Conservation (phyloP, 2,329 filamentous ascomycete species). For the Pyrenophora tritici-repentis region DNA sequence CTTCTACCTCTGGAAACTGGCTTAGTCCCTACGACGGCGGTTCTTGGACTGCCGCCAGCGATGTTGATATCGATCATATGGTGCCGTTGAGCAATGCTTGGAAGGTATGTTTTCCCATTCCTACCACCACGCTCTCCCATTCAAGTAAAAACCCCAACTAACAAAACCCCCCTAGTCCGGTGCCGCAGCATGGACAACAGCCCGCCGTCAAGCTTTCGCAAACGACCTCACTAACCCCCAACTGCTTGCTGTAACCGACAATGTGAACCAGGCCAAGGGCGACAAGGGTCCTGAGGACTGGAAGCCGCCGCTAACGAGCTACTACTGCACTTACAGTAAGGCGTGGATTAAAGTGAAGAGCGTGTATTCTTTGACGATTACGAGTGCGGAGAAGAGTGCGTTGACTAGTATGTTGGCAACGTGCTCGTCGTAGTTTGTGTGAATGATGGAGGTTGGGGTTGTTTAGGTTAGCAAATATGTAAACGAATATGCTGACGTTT, state of each 20-base stretch:
- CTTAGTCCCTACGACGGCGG: conserved; percentile 73
- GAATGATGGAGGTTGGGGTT: too few species aligned
- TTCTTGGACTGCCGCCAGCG: conserved; percentile 68
- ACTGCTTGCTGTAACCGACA: conserved; percentile 78
- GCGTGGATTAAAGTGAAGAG: conserved; percentile 81
- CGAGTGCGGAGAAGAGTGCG: conserved; percentile 71
- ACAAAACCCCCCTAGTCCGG: conserved; percentile 57
- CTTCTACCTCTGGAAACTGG: conserved; percentile 70
- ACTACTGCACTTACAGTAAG: conserved; percentile 78
- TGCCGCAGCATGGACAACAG: conserved; percentile 72
- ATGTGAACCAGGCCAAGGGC: conserved; percentile 75
- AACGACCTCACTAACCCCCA: conserved; percentile 79
- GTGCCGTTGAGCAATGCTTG: conserved; percentile 82
- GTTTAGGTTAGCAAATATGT: too few species aligned
- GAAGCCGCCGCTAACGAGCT: conserved; percentile 66
- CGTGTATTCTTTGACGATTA: conserved; percentile 71
- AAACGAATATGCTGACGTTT: too few species aligned
- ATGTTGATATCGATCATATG: conserved; percentile 83
- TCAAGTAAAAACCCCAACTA: neutral
- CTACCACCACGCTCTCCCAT: neutral
- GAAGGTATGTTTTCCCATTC: conserved; percentile 58
- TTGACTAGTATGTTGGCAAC: conserved; percentile 67
- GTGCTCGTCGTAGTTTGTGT: conserved; percentile 53
- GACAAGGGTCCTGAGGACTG: conserved; percentile 74
- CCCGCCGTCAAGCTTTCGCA: conserved; percentile 69